A percentile compares a stretch with the other conserved stretches of the same genome.
These are phyloP conservation scores for Zygnema circumcarinatum DNA, from an alignment of 139 green algal species.

Conservation along the genomic window DNA sequence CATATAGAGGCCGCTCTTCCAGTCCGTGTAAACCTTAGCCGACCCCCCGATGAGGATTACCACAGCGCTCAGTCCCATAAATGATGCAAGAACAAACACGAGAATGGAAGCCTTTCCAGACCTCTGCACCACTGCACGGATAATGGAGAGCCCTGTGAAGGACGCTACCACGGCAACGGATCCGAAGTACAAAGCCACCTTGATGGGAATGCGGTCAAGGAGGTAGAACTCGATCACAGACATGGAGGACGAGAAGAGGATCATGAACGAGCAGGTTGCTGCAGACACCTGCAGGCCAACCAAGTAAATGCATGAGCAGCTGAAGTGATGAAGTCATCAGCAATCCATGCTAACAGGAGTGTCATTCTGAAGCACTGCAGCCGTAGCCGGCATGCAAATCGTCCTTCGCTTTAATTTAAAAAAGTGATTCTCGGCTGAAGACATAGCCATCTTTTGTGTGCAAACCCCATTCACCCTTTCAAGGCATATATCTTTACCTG, in stretches of 20 bases:
- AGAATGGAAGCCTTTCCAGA: conserved; percentile 37
- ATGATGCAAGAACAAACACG: conserved; percentile 17
- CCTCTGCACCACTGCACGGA: conserved; percentile 18
- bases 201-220: conserved; percentile 47
- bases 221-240: conserved; percentile 57
- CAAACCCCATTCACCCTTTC: too few species aligned
- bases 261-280: conserved; percentile 50
- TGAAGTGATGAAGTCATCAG: too few species aligned
- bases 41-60: conserved; percentile 2
- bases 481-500: too few species aligned
- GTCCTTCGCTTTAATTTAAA: too few species aligned
- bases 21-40: conserved; percentile 14
- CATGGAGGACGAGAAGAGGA: conserved; percentile 59
- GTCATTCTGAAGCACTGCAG: too few species aligned
- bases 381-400: too few species aligned
- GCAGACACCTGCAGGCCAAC: too few species aligned
- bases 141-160: conserved; percentile 12
- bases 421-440: too few species aligned
- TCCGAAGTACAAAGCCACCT: conserved; percentile 43
- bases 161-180: conserved; percentile 19
- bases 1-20: conserved; percentile 32
- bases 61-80: conserved; percentile 31
- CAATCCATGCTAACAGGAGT: too few species aligned
- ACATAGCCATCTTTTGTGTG: too few species aligned
- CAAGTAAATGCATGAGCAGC: neutral